Base-by-base conservation (phyloP, 2,329 filamentous ascomycete genomes). In the Fusarium longipes region DNA sequence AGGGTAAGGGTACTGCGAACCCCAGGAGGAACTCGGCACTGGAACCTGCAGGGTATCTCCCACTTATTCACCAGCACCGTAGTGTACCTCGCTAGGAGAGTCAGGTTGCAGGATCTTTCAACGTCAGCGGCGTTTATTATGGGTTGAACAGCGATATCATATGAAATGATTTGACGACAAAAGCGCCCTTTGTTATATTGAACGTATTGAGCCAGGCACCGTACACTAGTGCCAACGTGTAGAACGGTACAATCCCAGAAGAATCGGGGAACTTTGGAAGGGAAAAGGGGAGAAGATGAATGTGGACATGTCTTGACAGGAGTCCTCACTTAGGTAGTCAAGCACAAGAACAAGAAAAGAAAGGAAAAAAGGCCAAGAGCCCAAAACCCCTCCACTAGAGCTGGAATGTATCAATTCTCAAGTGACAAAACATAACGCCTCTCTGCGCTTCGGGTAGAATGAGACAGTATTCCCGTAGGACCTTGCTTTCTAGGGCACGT, bases 51-150 rank as follows among this genome's bases (percentile, higher is more conserved):
- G 47, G 63, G 57, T 38, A 38, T 62, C 40, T 43, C 32, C 49
- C 32, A 22, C 48, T 53, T 35, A 53, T 20, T 47, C 48, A 47
- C 18, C 38, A 29, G n/a, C 36, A 55, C 51, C 43, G 40, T 59
- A 24, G 36, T 22, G 59, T 63, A 58, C 60, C 60, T 50, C 51
- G 52, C 60, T 53, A 45, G 30, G n/a, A 39, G 12, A 25, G 39
- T 65, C 59, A 55, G 45, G 60, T 43, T 27, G n/a, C 20, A 36
- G 29, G 25, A 57, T 36, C 42, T 33, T 39, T 29, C 42, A 66
- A 56, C 66, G 66, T 71, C 60, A 68, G 66, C 44, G 60, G 67
- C 64, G 63, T 49, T 49, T 47, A 20, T 38, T 57, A 59, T 57
- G 36, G 39, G 24, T 24, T 29, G 54, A 54, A 36, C 42, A 20